Conservation (phyloP, 805 yeast genomes). For the Candida krabiensis region DNA sequence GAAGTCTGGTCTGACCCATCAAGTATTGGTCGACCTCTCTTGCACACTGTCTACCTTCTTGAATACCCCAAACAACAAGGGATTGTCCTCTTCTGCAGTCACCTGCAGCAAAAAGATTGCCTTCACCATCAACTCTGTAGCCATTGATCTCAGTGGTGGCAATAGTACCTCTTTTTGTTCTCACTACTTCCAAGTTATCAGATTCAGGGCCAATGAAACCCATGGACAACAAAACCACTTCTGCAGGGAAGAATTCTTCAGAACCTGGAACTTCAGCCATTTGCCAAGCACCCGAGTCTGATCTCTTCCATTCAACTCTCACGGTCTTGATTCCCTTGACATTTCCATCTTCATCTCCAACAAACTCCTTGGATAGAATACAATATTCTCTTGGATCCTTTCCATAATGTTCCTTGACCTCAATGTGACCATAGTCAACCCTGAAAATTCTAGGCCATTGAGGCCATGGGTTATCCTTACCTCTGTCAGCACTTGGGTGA, state of each 20-base stretch:
- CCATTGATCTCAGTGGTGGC: constrained; percentile 57
- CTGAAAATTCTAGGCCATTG: constrained; percentile 99
- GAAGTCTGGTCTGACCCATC: constrained; percentile 78
- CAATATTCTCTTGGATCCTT: constrained; percentile 97
- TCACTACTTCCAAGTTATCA: constrained; percentile 62
- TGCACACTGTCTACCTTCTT: constrained; percentile 99
- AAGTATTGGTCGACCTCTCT: constrained; percentile 82
- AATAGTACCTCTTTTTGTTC: constrained; percentile 85
- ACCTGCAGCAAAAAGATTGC: constrained; percentile 90
- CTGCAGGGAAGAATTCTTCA: constrained; percentile 94
- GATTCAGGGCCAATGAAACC: constrained; percentile 97
- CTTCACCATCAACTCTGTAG: constrained; percentile 63
- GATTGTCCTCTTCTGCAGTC: constrained; percentile 99
- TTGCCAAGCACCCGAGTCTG: constrained; percentile 97
- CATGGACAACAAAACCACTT: constrained; percentile 90
- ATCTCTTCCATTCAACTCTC: constrained; percentile 96
- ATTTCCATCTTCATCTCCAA: constrained; percentile 92
- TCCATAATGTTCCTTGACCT: constrained; percentile 92
- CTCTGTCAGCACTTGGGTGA: constrained; percentile 81
- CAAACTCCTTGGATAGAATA: constrained; percentile 91
- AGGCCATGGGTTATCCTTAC: constrained; percentile 98
- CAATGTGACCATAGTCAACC: constrained; percentile 96
- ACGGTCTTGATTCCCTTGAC: constrained; percentile 95
- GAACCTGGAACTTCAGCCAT: constrained; percentile 97
- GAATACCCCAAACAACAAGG: constrained; percentile 98